Evolutionary conservation across 805 yeast species (phyloP).

Genomic region (Yamadazyma ubonensis): DNA sequence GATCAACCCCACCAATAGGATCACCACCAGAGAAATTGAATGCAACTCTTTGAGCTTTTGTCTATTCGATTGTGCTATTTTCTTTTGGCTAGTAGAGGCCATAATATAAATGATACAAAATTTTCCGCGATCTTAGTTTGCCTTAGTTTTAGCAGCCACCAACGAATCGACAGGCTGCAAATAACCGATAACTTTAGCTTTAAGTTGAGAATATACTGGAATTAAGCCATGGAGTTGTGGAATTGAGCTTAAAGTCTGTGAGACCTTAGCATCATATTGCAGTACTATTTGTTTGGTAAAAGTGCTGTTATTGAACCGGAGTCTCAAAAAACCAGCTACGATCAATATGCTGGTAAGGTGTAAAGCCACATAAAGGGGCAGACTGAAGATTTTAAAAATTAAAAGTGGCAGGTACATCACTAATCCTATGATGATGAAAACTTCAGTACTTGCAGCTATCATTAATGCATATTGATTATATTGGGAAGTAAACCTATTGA

Average conservation of each 20-base stretch:
- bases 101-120: slow-evolving; percentile 23
- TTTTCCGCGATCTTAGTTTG: slow-evolving; percentile 4
- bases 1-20: slow-evolving; percentile 36
- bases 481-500: slow-evolving; percentile 29
- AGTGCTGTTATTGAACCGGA: slow-evolving; percentile 33
- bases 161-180: slow-evolving; percentile 13
- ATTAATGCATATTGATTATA: slow-evolving; percentile 37
- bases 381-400: slow-evolving; percentile 23
- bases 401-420: slow-evolving; percentile 27
- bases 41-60: slow-evolving; percentile 41
- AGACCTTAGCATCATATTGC: slow-evolving; percentile 45
- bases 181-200: slow-evolving; percentile 2
- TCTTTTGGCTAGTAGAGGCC: slow-evolving; percentile 61
- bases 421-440: slow-evolving; percentile 24
- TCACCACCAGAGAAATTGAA: slow-evolving; percentile 19
- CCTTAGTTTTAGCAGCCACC: slow-evolving; percentile 5
- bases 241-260: slow-evolving; percentile 19
- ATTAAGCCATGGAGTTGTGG: slow-evolving; percentile 13
- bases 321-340: slow-evolving; percentile 33
- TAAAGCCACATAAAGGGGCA: slow-evolving; percentile 28
- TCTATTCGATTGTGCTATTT: slow-evolving; percentile 45
- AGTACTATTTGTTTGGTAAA: slow-evolving; percentile 40
- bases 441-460: slow-evolving; percentile 39
- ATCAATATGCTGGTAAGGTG: slow-evolving; percentile 33
- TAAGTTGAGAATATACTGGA: slow-evolving; percentile 5